Base-by-base conservation (phyloP, 345 rosid genomes). In the Eucalyptus viminalis region DNA sequence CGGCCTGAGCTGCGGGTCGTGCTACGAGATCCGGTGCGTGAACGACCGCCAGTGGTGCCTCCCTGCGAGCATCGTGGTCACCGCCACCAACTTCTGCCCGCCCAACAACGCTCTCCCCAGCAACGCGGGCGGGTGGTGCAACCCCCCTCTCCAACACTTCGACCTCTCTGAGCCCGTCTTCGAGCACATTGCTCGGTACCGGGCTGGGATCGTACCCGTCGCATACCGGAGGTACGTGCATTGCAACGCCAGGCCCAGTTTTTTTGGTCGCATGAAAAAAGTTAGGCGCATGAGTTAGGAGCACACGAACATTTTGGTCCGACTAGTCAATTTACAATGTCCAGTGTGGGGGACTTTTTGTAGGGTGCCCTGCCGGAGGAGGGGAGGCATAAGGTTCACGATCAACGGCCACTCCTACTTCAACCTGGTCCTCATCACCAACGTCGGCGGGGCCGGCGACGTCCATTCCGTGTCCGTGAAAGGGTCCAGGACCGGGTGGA, bases 91-190 rank as follows among this genome's bases (percentile, higher is more conserved):
- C 80, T 95, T 95, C 93, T 95, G 96, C 86, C 96, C 96, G 25
- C 94, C 97, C 4, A 95, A 94, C 91, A 91, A 91, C 86, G 96
- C 96, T 5, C 90, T 94, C 67, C 94, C 97, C 0, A 93, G 91
- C 49, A 92, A 93, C 88, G 95, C 91, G 0, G 96, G 96, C 16
- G 97, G 96, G n/a, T 93, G 96, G 97, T 94, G 97, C 91, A 95
- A 95, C 90, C 94, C 96, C 90, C 95, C 95, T 29, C 94, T 87
- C 87, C 94, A 93, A 43, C 97, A 95, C 54, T 95, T 95, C 31
- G 96, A 95, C 86, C 94, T 95, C 89, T 93, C 96, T 88, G 94
- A 94, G 91, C 95, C 97, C 15, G 92, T 92, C 49, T 95, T 93
- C 85, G 93, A 93, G 86, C 93, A 89, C 88, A 95, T 95, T 69